These are phyloP conservation scores for Tetratostichococcus sp. DNA, from an alignment of 139 green algal genomes.

Conservation along the genomic window DNA sequence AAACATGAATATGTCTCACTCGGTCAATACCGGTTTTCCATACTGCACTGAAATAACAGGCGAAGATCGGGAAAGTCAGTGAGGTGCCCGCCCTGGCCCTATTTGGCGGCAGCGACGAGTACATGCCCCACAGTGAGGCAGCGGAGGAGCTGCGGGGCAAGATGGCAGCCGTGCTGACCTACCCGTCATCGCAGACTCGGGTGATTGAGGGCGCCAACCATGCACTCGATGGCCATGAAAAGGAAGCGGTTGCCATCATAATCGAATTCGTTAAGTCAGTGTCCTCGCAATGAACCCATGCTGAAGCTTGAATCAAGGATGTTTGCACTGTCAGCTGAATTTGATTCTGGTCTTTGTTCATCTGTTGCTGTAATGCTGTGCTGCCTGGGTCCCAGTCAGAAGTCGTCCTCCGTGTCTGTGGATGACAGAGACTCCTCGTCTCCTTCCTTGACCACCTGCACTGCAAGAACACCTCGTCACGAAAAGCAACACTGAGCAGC, in stretches of 20 bases:
- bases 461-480: too few species aligned
- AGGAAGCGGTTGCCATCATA: constrained; percentile 22
- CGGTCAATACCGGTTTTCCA: too few species aligned
- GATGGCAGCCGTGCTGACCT: constrained; percentile 27
- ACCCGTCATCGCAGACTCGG: background rate
- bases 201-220: constrained; percentile 34
- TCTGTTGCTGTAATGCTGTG: too few species aligned
- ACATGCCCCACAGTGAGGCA: constrained; percentile 23
- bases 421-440: background rate
- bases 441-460: background rate
- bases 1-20: too few species aligned
- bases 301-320: too few species aligned
- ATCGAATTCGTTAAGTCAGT: constrained; percentile 14
- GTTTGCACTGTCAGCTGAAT: too few species aligned
- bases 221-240: constrained; percentile 26
- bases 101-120: constrained; percentile 49
- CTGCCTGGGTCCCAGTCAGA: background rate
- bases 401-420: background rate
- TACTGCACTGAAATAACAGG: constrained; percentile 1
- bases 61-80: constrained; percentile 3
- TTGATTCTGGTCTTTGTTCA: too few species aligned
- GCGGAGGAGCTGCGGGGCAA: constrained; percentile 2
- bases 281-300: background rate
- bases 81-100: constrained; percentile 42
- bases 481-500: too few species aligned